These are phyloP conservation scores for Sungouiella blattae DNA, from an alignment of 805 yeast genomes.

Conservation along the genomic window DNA sequence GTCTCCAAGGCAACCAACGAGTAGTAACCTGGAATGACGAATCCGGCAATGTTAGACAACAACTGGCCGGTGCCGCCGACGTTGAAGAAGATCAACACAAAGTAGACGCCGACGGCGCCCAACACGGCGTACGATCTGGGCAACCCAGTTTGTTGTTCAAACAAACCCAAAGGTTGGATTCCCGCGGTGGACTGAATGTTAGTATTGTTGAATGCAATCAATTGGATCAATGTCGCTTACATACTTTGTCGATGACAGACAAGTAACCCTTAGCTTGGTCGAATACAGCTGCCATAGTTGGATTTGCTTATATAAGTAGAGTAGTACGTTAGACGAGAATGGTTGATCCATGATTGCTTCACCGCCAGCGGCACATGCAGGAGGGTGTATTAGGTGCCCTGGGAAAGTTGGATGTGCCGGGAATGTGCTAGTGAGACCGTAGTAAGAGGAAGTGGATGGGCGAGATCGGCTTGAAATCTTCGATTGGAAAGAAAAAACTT, in stretches of 20 bases:
- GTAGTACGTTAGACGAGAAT: too few species aligned
- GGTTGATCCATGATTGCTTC: too few species aligned
- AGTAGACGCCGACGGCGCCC: conserved; percentile 62
- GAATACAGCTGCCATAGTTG: conserved; percentile 15
- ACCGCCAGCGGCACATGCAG: too few species aligned
- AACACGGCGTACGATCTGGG: conserved; percentile 87
- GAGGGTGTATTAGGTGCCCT: too few species aligned
- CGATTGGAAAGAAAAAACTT: too few species aligned
- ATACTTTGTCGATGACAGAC: conserved; percentile 15
- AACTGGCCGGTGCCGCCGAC: conserved; percentile 95
- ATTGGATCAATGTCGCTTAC: too few species aligned
- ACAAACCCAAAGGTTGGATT: conserved; percentile 28
- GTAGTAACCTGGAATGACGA: conserved; percentile 84
- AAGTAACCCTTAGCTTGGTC: conserved; percentile 14
- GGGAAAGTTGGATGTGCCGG: too few species aligned
- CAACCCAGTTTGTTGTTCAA: conserved; percentile 43
- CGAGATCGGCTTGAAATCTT: too few species aligned
- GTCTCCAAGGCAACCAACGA: conserved; percentile 85
- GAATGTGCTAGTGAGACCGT: too few species aligned
- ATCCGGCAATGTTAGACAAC: conserved; percentile 88
- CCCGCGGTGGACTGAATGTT: conserved; percentile 29
- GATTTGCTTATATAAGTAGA: too few species aligned
- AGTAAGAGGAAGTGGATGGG: too few species aligned
- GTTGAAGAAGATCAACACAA: conserved; percentile 79
- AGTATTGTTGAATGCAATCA: conserved; percentile 5